Base-by-base conservation (phyloP, 352 stramenopile genomes). In the Phytophthora tentaculata region DNA sequence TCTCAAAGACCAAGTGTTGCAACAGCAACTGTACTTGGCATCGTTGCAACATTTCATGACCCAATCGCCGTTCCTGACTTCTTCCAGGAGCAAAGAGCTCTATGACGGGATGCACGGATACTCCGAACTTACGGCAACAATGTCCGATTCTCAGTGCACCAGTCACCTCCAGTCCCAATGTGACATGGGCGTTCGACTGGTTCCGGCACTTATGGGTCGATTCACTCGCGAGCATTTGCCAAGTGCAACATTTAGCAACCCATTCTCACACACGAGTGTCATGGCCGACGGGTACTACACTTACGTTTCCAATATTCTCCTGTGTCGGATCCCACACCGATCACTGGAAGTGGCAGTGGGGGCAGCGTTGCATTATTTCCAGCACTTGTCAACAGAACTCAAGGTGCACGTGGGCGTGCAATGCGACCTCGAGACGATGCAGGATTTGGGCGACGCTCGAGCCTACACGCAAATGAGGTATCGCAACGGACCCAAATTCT, bases 21-120 rank as follows among this genome's bases (percentile, higher is more conserved):
- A 90, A 61, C 81, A 90, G 60, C 81, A 90, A 64, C 70, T 90
- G 35, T 84, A 86, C 53, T 72, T 90, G 16, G 82, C 82, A 24
- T 87, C 82, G 1, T 63, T 90, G 17, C 82, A 90, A 51, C 81
- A 74, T 52, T 61, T 79, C 24, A 72, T 89, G 50, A 72, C 79
- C 3, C 76, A 86, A 62, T 83, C 80, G 35, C 82, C 82, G 32
- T 67, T 90, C 26, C 60, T 85, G 16, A 50, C 67, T n/a, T 57
- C 57, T 2, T 79, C 77, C 13, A 73, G 80, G 28, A 81, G 74
- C 35, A 82, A 80, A 57, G 82, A 90, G 41, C 73, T 90, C 19
- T 89, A 81, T 39, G 78, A 87, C 3, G 74, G 71, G 2, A 69
- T 90, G 50, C 82, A 90, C 69, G 56, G 73, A 29, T 67, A 64